Evolutionary conservation across 2,329 filamentous ascomycete species (phyloP), one percentile per base, ranked within the genome.

Genomic region (Microdochium trichocladiopsis): DNA sequence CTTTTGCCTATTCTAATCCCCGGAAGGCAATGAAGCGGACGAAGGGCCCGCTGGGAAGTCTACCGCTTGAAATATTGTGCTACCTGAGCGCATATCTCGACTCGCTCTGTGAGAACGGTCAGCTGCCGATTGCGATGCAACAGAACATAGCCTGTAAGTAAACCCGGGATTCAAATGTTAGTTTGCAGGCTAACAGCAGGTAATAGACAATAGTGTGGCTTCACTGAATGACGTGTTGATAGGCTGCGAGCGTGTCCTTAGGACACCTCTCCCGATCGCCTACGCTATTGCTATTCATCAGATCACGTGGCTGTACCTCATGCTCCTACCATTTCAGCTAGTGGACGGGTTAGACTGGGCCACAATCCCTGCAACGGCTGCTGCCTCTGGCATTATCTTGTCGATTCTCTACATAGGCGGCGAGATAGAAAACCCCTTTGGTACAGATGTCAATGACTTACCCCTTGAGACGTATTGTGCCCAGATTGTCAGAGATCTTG

Each of bases 381-480:
- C 75, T 4, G 86, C 85, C 2, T 84, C 87, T 2, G 93, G 93
- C 68, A 93, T 94, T 59, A 93, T 94, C 65, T 80, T 94, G 54
- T 88, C 87, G 23, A 82, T 94, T 47, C 72, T 78, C 28, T 72
- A 79, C 56, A 93, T 93, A 60, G 89, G 89, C 37, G 82, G 83
- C 56, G 88, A 94, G 69, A 87, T 94, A 57, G 89, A 94, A 68
- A 90, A 94, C 62, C 89, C 89, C 6, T 94, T 94, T 66, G 89
- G 89, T 53, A 77, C 84, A 57, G 89, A 94, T 57, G 88, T 92
- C 59, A 94, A 94, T 63, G 89, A 94, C 67, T 71, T 92, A 41
- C 86, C 87, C 0, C 76, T 92, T 2, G 89, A 93, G 63, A 72
- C 77, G 14, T 95, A 84, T 74, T 94, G 89, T 70, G 78, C 84